Evolutionary conservation across 306 rosid species (phyloP), one percentile per base, ranked within the genome.

Genomic region (Calophaca sinica): DNA sequence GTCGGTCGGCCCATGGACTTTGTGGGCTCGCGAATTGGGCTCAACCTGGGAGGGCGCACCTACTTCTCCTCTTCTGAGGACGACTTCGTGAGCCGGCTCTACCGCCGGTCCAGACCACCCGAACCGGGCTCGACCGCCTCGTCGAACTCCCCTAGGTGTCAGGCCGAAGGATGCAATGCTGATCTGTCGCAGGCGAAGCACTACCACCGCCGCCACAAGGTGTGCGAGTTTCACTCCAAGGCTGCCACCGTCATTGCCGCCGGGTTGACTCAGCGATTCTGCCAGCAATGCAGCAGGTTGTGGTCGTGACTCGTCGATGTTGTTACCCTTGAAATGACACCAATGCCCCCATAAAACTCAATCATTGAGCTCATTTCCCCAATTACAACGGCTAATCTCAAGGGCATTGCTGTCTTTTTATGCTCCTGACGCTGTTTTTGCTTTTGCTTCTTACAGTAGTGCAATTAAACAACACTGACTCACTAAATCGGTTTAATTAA

Each of bases 231-330:
- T 72, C 98, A 94, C 86, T 94, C 98, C 68, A 94, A 94, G 50
- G 91, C 98, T 41, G 83, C 98, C 79, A 89, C 94, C 52, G 98
- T 94, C 82, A 81, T 94, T 50, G 84, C 98, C 50, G 92, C 93
- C 86, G 98, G 98, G 62, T 74, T 94, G 87, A 94, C 98, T 81
- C 98, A 94, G 91, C 93, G 98, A 63, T 94, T 94, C 86, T 94
- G 98, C 88, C 98, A 94, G 75, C 98, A 94, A 86, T 94, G 98
- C 73, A 94, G 98, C 98, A 94, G 98, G 98, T 94, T 77, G 70
- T 67, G 2, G 29, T 60, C 12, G 44, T 13, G 2, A 2, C 49
- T 58, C 0, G 10, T 14, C 4, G 12, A 11, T 46, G 2, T 6
- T 12, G 4, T 26, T 7, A 12, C 44, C 14, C 1, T 15, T 15